A percentile compares a stretch with the other conserved stretches of the same genome.
These are phyloP conservation scores for Cichorium intybus DNA, from an alignment of 140 eudicot species.

Conservation along the genomic window DNA sequence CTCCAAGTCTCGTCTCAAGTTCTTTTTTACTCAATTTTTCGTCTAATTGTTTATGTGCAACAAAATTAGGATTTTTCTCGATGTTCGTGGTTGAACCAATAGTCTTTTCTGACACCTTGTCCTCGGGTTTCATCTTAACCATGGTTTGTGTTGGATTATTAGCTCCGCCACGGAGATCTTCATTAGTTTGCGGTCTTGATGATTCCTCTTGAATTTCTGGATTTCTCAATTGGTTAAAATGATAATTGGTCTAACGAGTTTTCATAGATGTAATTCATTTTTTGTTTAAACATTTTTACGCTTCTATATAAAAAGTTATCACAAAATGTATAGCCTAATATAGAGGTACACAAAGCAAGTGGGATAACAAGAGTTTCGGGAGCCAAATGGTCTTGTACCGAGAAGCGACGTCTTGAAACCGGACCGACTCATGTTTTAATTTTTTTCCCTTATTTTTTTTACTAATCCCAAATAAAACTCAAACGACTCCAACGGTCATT, in stretches of 20 bases:
- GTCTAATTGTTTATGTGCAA: slow-evolving; percentile 6
- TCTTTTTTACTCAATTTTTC: slow-evolving; percentile 2
- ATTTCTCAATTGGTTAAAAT: background rate
- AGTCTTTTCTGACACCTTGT: slow-evolving; percentile 4
- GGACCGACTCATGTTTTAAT: too few relatives aligned
- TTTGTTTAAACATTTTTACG: background rate
- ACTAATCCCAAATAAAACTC: too few relatives aligned
- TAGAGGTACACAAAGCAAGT: background rate
- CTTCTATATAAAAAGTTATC: background rate
- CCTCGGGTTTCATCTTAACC: background rate
- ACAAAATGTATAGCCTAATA: background rate
- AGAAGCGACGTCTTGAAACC: too few relatives aligned
- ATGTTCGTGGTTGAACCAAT: background rate
- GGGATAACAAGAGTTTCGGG: background rate
- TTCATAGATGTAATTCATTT: background rate
- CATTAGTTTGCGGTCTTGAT: slow-evolving; percentile 14
- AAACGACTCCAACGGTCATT: too few relatives aligned
- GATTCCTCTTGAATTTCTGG: slow-evolving; percentile 25
- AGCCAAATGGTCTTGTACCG: too few relatives aligned
- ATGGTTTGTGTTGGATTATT: slow-evolving; percentile 13
- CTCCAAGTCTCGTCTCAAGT: slow-evolving; percentile 18
- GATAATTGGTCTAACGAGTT: background rate
- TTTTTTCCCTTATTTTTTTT: too few relatives aligned
- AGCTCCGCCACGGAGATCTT: slow-evolving; percentile 10
- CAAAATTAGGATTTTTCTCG: slow-evolving; percentile 20